Evolutionary conservation across 495 filamentous ascomycete genomes (phyloP).

Genomic region (Glonium stellatum): DNA sequence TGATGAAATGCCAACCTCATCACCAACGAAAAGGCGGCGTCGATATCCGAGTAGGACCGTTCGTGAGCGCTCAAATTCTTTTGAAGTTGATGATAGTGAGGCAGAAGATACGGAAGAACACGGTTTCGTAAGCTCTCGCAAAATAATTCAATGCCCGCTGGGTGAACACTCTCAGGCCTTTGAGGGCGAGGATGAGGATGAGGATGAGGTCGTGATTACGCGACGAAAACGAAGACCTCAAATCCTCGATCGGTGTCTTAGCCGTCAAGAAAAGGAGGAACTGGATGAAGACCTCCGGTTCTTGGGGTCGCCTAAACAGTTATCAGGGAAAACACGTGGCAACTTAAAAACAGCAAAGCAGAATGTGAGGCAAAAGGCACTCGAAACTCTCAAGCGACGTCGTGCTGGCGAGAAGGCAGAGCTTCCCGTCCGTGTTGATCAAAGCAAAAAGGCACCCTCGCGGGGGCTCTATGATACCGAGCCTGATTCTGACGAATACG

Average conservation of each 20-base stretch:
- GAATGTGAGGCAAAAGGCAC: constrained; percentile 24
- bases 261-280: constrained; percentile 30
- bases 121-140: constrained; percentile 12
- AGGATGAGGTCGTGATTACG: constrained; percentile 1
- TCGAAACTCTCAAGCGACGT: constrained; percentile 31
- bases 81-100: constrained; percentile 10
- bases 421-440: constrained; percentile 8
- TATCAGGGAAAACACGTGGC: constrained; percentile 11
- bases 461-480: constrained; percentile 15
- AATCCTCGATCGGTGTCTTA: background rate
- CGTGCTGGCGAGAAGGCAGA: constrained; percentile 19
- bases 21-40: constrained; percentile 3
- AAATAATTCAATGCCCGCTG: background rate
- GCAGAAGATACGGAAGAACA: constrained; percentile 13
- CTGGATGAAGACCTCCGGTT: constrained; percentile 36
- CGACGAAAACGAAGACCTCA: constrained; percentile 8
- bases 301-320: constrained; percentile 26
- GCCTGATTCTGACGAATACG: constrained; percentile 16
- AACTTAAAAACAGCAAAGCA: constrained; percentile 12
- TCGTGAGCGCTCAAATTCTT: constrained; percentile 23
- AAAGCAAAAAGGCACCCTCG: constrained; percentile 1
- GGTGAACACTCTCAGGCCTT: background rate
- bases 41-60: background rate
- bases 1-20: constrained; percentile 11
- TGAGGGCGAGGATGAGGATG: constrained; percentile 25